Percentiles rank a stretch among this genome's conserved stretches.
These are phyloP conservation scores for Tricholoma sp. DNA, from an alignment of 768 basidiomycete genomes.

Conservation along the genomic window DNA sequence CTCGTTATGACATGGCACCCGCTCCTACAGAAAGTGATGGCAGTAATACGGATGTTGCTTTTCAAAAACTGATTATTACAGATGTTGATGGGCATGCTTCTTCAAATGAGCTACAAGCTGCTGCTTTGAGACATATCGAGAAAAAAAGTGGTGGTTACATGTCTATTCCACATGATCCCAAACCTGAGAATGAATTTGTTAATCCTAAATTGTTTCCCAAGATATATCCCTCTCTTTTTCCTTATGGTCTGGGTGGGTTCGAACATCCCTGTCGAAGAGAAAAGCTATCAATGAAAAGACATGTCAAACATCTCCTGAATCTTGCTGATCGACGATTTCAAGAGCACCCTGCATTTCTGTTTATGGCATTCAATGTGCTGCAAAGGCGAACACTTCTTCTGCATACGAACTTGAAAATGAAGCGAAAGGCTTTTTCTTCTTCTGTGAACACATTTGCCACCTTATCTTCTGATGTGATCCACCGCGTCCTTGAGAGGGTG, in stretches of 20 bases:
- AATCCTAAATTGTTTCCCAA: conserved; percentile 33
- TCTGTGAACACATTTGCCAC: not conserved
- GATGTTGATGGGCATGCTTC: conserved; percentile 1
- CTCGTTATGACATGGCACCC: not conserved
- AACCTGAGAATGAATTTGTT: conserved; percentile 25
- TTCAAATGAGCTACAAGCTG: not conserved
- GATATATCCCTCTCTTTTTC: conserved; percentile 38
- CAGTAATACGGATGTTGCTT: not conserved
- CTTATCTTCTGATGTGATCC: not conserved
- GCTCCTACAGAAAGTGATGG: not conserved
- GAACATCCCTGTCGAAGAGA: not conserved
- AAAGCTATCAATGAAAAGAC: conserved; percentile 25
- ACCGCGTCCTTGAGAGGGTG: not conserved
- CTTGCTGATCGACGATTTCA: conserved; percentile 29
- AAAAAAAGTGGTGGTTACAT: not conserved
- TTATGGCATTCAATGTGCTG: conserved; percentile 36
- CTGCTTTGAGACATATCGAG: not conserved
- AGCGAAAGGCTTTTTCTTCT: conserved; percentile 17
- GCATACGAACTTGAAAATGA: conserved; percentile 27
- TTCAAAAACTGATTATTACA: not conserved
- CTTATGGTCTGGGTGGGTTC: conserved; percentile 16
- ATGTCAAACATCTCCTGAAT: conserved; percentile 27
- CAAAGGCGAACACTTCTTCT: conserved; percentile 26
- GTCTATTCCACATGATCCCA: not conserved
- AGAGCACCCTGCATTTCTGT: conserved; percentile 34